Base-by-base conservation (phyloP, 106 monocot species). In the Allium cepa region DNA sequence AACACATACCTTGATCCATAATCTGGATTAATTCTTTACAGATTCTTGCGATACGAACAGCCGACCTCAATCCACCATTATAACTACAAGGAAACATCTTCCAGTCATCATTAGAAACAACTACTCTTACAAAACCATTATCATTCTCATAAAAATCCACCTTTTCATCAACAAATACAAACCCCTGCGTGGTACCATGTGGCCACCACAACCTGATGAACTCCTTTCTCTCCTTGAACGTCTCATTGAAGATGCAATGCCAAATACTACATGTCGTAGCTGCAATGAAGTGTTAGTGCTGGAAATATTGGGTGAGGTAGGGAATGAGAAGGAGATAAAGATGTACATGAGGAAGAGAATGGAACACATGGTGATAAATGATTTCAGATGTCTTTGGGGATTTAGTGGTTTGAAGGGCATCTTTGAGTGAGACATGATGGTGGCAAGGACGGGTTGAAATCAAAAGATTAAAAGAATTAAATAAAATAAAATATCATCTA, bases 121-220 rank as follows among this genome's bases (percentile, higher is more conserved):
- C 36, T 36, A 36, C 16, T 4, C 75, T 56, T 47, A 80, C 73
- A 55, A 77, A 62, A 65, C 14, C 10, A 46, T 56, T 55, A 11
- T 11, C 56, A 7, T 49, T 68, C 15, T 18, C 56, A 69, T 28
- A 26, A 26, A 10, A 52, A 49, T 67, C 68, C 45, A n/a, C 8
- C 56, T 55, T 11, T 55, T 56, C 57, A 5, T 88, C 88, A n/a
- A 93, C 74, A 72, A 92, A 92, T 59, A 80, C 75, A 68, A 80
- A 56, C 22, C 77, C 84, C 49, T 74, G 69, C 3, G 76, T 62
- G 17, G 49, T 26, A 17, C 57, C 60, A 4, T 83, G 77, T 49
- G 71, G 73, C 75, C 76, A 85, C 94, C 94, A 94, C 68, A 76
- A 70, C 47, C 76, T 76, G 66, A 94, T 59, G 78, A 78, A 82